These are phyloP conservation scores for Phytophthora brassicae DNA, from an alignment of 352 stramenopile genomes.

Conservation along the genomic window DNA sequence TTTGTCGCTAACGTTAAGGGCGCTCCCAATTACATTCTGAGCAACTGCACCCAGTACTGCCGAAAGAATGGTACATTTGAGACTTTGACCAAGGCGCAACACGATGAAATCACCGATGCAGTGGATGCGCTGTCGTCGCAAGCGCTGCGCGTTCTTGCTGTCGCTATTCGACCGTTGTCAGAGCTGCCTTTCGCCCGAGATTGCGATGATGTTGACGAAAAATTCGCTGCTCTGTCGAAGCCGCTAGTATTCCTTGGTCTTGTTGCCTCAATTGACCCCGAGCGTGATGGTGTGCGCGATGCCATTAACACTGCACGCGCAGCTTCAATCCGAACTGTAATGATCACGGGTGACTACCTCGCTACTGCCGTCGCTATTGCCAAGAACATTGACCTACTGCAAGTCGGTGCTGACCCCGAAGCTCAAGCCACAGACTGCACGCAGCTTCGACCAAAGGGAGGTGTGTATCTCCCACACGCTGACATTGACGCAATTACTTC, in stretches of 20 bases:
- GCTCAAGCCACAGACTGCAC: slow-evolving; percentile 78
- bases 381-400: slow-evolving; percentile 91
- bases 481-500: slow-evolving; percentile 90
- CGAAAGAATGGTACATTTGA: slow-evolving; percentile 52
- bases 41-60: slow-evolving; percentile 63
- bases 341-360: slow-evolving; percentile 96
- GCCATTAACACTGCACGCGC: slow-evolving; percentile 46
- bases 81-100: slow-evolving; percentile 41
- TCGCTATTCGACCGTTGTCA: slow-evolving; percentile 79
- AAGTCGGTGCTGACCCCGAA: slow-evolving; percentile 56
- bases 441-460: slow-evolving; percentile 45
- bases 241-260: slow-evolving; percentile 92
- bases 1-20: slow-evolving; percentile 66
- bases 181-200: slow-evolving; percentile 46
- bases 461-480: slow-evolving; percentile 58
- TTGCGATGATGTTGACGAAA: slow-evolving; percentile 66
- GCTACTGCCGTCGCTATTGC: slow-evolving; percentile 95
- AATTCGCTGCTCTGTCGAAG: slow-evolving; percentile 65
- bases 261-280: slow-evolving; percentile 90
- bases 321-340: slow-evolving; percentile 77
- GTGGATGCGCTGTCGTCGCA: slow-evolving; percentile 74
- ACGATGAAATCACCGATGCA: slow-evolving; percentile 51
- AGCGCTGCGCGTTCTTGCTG: slow-evolving; percentile 87
- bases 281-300: slow-evolving; percentile 59
- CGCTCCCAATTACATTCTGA: slow-evolving; percentile 71